Percentiles rank a stretch among this genome's conserved stretches.
Evolutionary conservation across 306 rosid species (phyloP).

Genomic region (Vigna hirtella): DNA sequence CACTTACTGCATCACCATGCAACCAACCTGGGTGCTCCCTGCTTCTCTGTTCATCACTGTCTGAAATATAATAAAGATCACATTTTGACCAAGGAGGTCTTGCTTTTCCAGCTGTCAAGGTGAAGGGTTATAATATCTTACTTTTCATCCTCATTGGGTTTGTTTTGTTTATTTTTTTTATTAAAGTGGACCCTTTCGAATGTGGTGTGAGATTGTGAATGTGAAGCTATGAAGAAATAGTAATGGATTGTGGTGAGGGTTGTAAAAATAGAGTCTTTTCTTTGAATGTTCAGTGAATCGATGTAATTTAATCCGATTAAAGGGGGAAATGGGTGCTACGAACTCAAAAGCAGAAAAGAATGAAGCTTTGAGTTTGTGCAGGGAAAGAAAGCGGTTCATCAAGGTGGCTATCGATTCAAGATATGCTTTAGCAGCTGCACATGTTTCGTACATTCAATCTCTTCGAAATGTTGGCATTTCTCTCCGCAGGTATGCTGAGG

Average conservation of each 20-base stretch:
- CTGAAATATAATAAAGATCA: constrained; percentile 32
- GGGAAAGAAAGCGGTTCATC: constrained; percentile 76
- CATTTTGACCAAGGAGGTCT: constrained; percentile 38
- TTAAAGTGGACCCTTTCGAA: constrained; percentile 4
- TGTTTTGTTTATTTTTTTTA: not conserved
- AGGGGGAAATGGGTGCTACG: constrained; percentile 70
- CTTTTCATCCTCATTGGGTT: not conserved
- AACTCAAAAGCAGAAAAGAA: constrained; percentile 79
- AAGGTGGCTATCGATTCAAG: constrained; percentile 88
- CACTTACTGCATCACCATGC: constrained; percentile 41
- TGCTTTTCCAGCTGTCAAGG: constrained; percentile 40
- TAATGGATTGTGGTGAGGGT: not conserved
- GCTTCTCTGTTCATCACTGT: constrained; percentile 45
- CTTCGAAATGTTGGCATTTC: constrained; percentile 77
- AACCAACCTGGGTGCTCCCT: constrained; percentile 26
- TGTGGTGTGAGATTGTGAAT: constrained; percentile 22
- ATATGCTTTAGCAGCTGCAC: constrained; percentile 85
- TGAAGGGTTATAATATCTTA: constrained; percentile 2
- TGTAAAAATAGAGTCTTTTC: constrained; percentile 30
- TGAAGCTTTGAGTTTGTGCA: constrained; percentile 82
- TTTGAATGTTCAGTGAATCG: constrained; percentile 34
- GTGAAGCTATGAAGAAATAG: not conserved
- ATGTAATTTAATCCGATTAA: constrained; percentile 44
- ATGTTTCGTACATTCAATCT: constrained; percentile 78
- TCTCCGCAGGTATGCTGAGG: constrained; percentile 85